Base-by-base conservation (phyloP, 495 filamentous ascomycete species). In the Penicillium chermesinum region DNA sequence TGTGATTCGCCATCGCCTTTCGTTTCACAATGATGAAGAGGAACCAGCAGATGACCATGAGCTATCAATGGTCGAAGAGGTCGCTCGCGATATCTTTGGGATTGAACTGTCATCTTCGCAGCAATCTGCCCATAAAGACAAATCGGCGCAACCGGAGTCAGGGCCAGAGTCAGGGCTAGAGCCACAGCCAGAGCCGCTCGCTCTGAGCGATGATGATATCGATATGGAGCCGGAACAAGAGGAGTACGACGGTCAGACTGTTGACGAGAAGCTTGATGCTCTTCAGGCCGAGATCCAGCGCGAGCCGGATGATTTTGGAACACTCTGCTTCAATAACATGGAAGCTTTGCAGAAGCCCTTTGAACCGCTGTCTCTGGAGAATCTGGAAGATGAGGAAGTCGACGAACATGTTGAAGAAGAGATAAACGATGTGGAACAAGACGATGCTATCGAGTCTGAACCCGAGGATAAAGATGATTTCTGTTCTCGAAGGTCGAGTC, bases 41-140 rank as follows among this genome's bases (percentile, higher is more conserved):
- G 17, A 42, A n/a, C 18, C 16, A 20, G 44, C 3, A 10, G n/a
- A 9, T 19, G 47, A 57, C 36, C 37, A 44, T 9, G 57, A 61
- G 13, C 35, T 53, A 1, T 50, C 61, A 12, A 55, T 63, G 52
- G 54, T 61, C 4, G 57, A 63, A 12, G 60, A 63, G 39, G 57
- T 63, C 15, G 57, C 60, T 22, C 54, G 54, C 36, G 57, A 63
- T 38, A 53, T 63, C 38, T 63, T 63, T 36, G 57, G 52, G 6
- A 61, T 61, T 20, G 57, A 61, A 39, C 16, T 63, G 6, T 30
- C 25, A 30, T 30, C 25, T 30, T 30, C 25, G 10, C 25, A 30
- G 10, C 48, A 50, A 5, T 58, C 49, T 36, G 41, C 52, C 12
- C 18, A 30, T 15, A 50, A 42, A 16, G 15, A 38, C 7, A 40